Evolutionary conservation across 371 early-diverging fungal genomes (phyloP).

Genomic region (Funneliformis caledonium): DNA sequence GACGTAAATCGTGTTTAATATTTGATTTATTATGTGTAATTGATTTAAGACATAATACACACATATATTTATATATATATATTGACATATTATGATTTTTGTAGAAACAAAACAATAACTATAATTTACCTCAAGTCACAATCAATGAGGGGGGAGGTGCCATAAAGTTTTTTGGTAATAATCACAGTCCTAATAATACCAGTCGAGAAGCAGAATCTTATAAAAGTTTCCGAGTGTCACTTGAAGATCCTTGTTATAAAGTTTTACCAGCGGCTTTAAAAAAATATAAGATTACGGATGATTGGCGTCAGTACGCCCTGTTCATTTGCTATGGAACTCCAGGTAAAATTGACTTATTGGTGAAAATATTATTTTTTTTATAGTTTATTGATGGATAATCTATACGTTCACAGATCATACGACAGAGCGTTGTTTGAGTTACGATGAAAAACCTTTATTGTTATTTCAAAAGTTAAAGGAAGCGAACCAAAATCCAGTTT

Average conservation of each 20-base stretch:
- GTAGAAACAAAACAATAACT: conserved; percentile 6
- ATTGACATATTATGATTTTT: conserved; percentile 6
- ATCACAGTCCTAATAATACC: conserved; percentile 53
- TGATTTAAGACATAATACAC: background rate
- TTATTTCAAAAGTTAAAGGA: conserved; percentile 83
- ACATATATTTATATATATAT: conserved; percentile 21
- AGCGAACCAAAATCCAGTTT: conserved; percentile 74
- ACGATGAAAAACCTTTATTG: conserved; percentile 83
- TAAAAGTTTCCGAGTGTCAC: conserved; percentile 79
- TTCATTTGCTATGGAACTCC: conserved; percentile 73
- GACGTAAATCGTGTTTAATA: background rate
- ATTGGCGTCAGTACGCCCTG: conserved; percentile 86
- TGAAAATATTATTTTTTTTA: conserved; percentile 16
- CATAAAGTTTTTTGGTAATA: conserved; percentile 74
- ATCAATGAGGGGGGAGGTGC: conserved; percentile 62
- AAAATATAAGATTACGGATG: conserved; percentile 89
- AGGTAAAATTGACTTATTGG: conserved; percentile 42
- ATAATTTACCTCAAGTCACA: conserved; percentile 41
- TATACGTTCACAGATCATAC: background rate
- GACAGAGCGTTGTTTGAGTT: conserved; percentile 74
- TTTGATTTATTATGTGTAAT: background rate
- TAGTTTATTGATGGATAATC: background rate
- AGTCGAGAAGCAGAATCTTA: conserved; percentile 78
- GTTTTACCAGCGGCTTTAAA: conserved; percentile 85
- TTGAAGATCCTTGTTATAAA: conserved; percentile 84